Conservation (phyloP, 1,284 basidiomycete genomes). For the Cutaneotrichosporon dermatis region DNA sequence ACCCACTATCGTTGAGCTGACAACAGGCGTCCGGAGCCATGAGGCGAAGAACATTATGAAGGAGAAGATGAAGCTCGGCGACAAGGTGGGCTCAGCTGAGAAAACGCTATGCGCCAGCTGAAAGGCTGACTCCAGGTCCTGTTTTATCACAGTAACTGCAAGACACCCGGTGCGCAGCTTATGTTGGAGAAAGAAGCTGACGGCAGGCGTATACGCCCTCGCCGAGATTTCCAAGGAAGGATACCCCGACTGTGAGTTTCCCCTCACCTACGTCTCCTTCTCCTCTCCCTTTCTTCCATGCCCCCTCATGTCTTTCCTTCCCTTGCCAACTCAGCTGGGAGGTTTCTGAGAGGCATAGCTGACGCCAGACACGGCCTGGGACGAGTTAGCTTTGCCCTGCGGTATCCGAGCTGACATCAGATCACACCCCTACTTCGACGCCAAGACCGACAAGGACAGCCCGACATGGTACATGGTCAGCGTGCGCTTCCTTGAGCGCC, state of each 20-base stretch:
- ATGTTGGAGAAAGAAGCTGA: not conserved
- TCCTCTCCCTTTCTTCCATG: too few species aligned
- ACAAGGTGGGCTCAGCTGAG: conserved; percentile 57
- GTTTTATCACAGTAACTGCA: conserved; percentile 92
- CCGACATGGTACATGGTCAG: conserved; percentile 92
- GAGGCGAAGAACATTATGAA: conserved; percentile 91
- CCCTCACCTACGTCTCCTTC: too few species aligned
- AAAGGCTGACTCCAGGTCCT: conserved; percentile 42
- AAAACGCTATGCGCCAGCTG: too few species aligned
- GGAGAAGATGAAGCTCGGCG: conserved; percentile 72
- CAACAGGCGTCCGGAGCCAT: conserved; percentile 60
- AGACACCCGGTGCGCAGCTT: conserved; percentile 61
- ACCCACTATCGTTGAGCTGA: not conserved
- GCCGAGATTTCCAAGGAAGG: conserved; percentile 78
- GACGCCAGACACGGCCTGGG: conserved; percentile 76
- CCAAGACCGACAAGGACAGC: conserved; percentile 66
- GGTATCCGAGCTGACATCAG: conserved; percentile 1
- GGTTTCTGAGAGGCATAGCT: not conserved
- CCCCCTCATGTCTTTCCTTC: conserved; percentile 8
- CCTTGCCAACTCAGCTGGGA: not conserved
- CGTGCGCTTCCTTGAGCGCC: conserved; percentile 64
- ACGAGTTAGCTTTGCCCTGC: conserved; percentile 52
- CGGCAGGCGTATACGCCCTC: conserved; percentile 71
- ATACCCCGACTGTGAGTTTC: conserved; percentile 74
- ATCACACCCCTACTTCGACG: conserved; percentile 80